Evolutionary conservation across 1,284 basidiomycete species (phyloP), one percentile per base, ranked within the genome.

Genomic region (Phylloboletellus chloephorus): DNA sequence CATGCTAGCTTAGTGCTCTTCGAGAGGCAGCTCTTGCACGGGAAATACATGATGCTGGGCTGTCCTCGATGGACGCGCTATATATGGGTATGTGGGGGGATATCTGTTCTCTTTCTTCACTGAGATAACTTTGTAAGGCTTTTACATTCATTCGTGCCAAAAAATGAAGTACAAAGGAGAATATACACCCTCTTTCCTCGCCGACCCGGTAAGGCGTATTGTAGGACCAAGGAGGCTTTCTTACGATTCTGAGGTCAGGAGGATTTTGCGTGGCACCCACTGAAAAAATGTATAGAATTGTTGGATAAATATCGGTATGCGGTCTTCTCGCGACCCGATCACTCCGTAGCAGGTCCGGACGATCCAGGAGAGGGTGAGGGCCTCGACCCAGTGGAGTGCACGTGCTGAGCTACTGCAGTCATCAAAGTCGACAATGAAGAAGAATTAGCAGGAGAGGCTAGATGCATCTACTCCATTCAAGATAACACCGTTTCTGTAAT

Each of bases 91-190:
- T 47, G 74, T 29, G 9, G 4, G 11, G 37, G 34, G 28, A 11
- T 7, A 25, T 37, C 15, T 15, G 13, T 9, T 31, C n/a, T 39
- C 28, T 8, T 12, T 38, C 5, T n/a, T 17, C 3, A 3, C 23
- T 37, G 22, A 48, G 25, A n/a, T 15, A 7, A 32, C 31, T 19
- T 6, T 25, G 9, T 21, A 33, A 94, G 92, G 93, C 3, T 96
- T 82, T 63, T 97, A 96, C 63, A 86, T 97, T 37, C 78, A 95
- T 51, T 81, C 83, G 0, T 98, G 94, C 54, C 78, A 71, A 41
- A 99, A 99, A 66, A 98, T 98, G 96, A 74, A 75, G 45, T 98
- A 98, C 68, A 99, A 99, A 63, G 92, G 82, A 17, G 88, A 95
- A 40, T 98, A 94, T 52, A 61, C 70, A 0, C 95, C 96, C 0